phyloP scores from a whole-genome alignment of 768 basidiomycete genomes.

The Tricholoma sp. region DNA sequence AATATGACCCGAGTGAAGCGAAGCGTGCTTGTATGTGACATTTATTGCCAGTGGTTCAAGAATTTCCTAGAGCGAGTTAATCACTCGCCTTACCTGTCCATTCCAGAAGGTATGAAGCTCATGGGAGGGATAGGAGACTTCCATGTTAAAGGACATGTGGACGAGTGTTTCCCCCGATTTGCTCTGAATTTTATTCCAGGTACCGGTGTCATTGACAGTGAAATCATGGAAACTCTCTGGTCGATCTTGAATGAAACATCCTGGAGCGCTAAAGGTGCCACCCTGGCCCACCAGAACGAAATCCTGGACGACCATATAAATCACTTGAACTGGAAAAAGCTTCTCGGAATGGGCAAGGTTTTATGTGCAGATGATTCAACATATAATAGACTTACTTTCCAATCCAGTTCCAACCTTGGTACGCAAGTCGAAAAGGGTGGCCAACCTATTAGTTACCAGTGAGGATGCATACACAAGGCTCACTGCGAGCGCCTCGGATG shows the following conservation, averaged over 20 bases:
- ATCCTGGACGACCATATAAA: neutral
- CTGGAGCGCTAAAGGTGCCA: neutral
- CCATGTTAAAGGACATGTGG: neutral
- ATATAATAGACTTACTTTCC: neutral
- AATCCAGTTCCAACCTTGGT: neutral
- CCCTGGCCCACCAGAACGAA: neutral
- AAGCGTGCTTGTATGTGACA: neutral
- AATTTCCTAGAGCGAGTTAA: neutral
- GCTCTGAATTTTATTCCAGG: neutral
- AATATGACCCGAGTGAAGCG: neutral
- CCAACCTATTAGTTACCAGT: neutral
- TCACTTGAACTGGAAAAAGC: neutral
- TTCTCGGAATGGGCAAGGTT: neutral
- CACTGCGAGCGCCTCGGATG: neutral
- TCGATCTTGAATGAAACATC: neutral
- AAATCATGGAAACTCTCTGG: neutral
- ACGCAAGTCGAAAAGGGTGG: neutral
- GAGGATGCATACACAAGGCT: neutral
- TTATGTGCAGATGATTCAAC: no score
- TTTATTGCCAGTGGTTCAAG: neutral
- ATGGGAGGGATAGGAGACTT: neutral
- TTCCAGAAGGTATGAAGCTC: neutral
- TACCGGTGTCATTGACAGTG: neutral
- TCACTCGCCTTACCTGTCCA: neutral
- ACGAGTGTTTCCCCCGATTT: neutral